These are phyloP conservation scores for Trichoderma erinaceum DNA, from an alignment of 495 filamentous ascomycete species.

Conservation along the genomic window DNA sequence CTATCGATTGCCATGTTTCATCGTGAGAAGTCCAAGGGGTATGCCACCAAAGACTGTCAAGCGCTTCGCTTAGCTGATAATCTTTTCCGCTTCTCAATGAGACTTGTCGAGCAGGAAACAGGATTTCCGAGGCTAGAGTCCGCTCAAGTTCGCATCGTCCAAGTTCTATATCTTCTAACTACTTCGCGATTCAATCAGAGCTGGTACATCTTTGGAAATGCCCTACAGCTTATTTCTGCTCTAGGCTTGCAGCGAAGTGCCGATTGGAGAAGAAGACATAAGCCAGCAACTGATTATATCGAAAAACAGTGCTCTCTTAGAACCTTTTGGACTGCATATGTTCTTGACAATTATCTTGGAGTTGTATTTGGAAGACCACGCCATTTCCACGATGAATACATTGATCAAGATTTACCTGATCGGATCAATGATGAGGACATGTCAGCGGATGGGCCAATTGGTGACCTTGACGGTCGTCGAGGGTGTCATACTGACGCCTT, in stretches of 20 bases:
- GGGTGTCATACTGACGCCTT: slow-evolving; percentile 23
- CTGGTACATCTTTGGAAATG: slow-evolving; percentile 45
- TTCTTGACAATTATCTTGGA: slow-evolving; percentile 25
- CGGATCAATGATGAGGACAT: slow-evolving; percentile 26
- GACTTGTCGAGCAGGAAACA: slow-evolving; percentile 37
- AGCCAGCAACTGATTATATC: slow-evolving; percentile 22
- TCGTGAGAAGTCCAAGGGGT: slow-evolving; percentile 24
- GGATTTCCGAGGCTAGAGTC: slow-evolving; percentile 41
- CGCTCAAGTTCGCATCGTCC: slow-evolving; percentile 39
- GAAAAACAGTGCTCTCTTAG: slow-evolving; percentile 21
- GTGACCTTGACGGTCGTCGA: not conserved
- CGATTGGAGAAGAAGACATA: slow-evolving; percentile 14
- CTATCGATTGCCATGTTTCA: slow-evolving; percentile 39
- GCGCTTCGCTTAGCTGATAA: slow-evolving; percentile 5
- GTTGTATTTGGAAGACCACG: slow-evolving; percentile 26
- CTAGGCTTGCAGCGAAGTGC: slow-evolving; percentile 36
- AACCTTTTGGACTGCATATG: slow-evolving; percentile 20
- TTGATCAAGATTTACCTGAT: slow-evolving; percentile 18
- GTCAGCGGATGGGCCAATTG: slow-evolving; percentile 17
- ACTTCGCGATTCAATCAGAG: slow-evolving; percentile 46
- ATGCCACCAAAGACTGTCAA: not conserved
- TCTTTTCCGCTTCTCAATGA: slow-evolving; percentile 25
- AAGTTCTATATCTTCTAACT: slow-evolving; percentile 41
- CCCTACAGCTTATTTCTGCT: slow-evolving; percentile 41
- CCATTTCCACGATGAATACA: slow-evolving; percentile 19